These are phyloP conservation scores for Polytrichum commune DNA, from an alignment of 225 moss, liverwort and hornwort genomes.

Conservation along the genomic window DNA sequence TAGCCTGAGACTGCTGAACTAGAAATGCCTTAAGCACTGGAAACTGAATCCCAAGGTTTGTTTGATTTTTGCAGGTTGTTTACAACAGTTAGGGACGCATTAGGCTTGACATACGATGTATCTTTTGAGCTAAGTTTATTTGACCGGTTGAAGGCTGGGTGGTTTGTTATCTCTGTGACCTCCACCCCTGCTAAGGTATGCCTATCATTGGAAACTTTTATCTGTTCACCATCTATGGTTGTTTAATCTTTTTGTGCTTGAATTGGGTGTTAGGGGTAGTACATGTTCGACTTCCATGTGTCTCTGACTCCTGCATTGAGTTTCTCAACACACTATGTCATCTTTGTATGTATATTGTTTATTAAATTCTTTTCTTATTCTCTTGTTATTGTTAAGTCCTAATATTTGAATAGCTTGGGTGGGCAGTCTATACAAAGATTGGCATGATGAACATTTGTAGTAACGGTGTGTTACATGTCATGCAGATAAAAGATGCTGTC, in stretches of 20 bases:
- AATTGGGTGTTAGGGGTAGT: no score
- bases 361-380: no score
- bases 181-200: slow-evolving; percentile 94
- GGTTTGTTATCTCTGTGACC: slow-evolving; percentile 99
- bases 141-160: slow-evolving; percentile 95
- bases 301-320: no score
- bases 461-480: slow-evolving; percentile 1
- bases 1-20: no score
- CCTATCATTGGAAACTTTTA: not conserved
- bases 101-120: slow-evolving; percentile 98
- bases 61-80: slow-evolving; percentile 71
- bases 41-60: slow-evolving; percentile 1
- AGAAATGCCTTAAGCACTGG: not conserved
- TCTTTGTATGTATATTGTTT: no score
- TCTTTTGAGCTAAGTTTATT: slow-evolving; percentile 98
- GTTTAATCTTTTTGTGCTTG: not conserved
- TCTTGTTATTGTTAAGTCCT: no score
- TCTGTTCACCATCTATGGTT: not conserved
- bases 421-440: not conserved
- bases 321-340: no score
- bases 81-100: slow-evolving; percentile 95
- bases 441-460: not conserved
- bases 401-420: not conserved
- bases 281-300: no score
- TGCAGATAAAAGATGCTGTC: slow-evolving; percentile 91